Percentiles rank a stretch among this genome's conserved stretches.
phyloP scores from a whole-genome alignment of 805 yeast genomes.

The Monosporozyma servazzii region DNA sequence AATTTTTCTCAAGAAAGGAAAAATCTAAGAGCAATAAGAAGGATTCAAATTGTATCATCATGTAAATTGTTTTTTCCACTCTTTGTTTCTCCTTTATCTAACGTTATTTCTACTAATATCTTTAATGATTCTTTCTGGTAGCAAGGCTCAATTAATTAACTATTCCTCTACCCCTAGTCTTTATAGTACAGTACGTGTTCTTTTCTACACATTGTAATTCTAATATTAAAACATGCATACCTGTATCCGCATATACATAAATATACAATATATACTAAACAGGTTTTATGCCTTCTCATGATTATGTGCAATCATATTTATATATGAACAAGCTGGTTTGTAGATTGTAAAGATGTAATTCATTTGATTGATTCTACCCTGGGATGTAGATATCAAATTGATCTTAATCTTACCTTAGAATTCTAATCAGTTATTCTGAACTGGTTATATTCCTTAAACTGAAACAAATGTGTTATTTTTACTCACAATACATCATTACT shows the following conservation, averaged over 20 bases:
- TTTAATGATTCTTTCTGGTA: too few relatives aligned
- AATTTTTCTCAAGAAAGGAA: not conserved
- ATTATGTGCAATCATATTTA: too few relatives aligned
- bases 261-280: not conserved
- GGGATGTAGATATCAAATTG: too few relatives aligned
- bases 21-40: not conserved
- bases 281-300: not conserved
- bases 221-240: not conserved
- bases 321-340: too few relatives aligned
- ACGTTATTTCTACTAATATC: not conserved
- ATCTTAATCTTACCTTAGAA: too few relatives aligned
- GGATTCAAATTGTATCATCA: slow-evolving; percentile 1
- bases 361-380: too few relatives aligned
- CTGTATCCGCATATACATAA: not conserved
- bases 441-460: too few relatives aligned
- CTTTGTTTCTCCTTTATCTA: not conserved
- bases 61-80: not conserved
- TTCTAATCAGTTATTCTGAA: too few relatives aligned
- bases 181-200: not conserved
- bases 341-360: too few relatives aligned
- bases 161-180: not conserved
- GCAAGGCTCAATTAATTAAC: not conserved
- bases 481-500: too few relatives aligned
- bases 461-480: too few relatives aligned
- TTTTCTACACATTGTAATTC: slow-evolving; percentile 1